Base-by-base conservation (phyloP, 768 basidiomycete species). In the Boletus rubropictus region DNA sequence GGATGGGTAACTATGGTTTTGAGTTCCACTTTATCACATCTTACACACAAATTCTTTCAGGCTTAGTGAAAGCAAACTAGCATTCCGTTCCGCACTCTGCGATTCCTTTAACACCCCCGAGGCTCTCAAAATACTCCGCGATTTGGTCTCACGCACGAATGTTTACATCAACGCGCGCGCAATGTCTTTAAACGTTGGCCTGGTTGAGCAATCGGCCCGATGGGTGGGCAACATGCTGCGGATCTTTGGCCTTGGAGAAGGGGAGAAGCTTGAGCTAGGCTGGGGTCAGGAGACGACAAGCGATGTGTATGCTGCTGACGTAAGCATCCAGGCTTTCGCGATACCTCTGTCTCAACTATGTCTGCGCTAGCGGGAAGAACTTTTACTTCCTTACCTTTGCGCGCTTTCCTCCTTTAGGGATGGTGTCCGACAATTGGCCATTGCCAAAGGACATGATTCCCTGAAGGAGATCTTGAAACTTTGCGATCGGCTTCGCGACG, bases 91-190 rank as follows among this genome's bases (percentile, higher is more conserved):
- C 11, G 89, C 93, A 0, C 81, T 99, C 39, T 94, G 88, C 68
- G 95, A 99, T 66, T 97, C 94, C 0, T 96, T 98, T 76, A 94
- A 98, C 64, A 98, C 96, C 0, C 91, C 93, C 3, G 75, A 71
- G 15, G 94, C 92, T 0, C 66, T 98, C 20, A 76, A 79, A 56
- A 70, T 81, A 46, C 69, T 98, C 15, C 77, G 86, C 11, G 86
- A 93, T 50, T 72, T 98, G 31, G 81, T 97, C 38, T 87, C 88
- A 4, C 76, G 79, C 38, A 82, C 88, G 7, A 97, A 97, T 65
- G 74, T 91, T 27, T 99, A 98, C 70, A 81, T 98, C 57, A 87
- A 81, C 45, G 59, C 77, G 27, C 79, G 78, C 32, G 76, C 77
- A 29, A 79, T 75, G 55, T 68, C 71, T 24, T 62, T 80, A 31